Conservation (phyloP, 2,329 filamentous ascomycete genomes). For the Magnaporthiopsis incrustans region DNA sequence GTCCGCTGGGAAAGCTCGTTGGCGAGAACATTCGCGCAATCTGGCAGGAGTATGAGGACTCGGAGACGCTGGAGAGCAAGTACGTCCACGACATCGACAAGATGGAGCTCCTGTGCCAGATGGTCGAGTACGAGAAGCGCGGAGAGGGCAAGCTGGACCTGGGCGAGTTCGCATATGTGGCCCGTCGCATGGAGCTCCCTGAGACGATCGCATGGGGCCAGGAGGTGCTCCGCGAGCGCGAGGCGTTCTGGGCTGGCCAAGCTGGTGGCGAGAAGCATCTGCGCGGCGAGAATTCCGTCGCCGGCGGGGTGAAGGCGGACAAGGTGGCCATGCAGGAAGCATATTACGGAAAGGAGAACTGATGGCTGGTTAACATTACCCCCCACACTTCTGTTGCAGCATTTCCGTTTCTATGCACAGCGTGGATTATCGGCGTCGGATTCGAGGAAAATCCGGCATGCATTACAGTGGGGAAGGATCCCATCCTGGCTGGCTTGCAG, state of each 20-base stretch:
- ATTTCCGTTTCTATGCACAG: background rate
- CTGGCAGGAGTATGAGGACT: conserved; percentile 95
- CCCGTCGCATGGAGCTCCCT: conserved; percentile 60
- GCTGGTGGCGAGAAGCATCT: conserved; percentile 33
- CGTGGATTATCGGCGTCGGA: background rate
- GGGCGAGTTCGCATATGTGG: conserved; percentile 79
- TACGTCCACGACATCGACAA: conserved; percentile 98
- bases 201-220: conserved; percentile 77
- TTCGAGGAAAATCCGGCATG: background rate
- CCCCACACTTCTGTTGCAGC: background rate
- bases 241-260: conserved; percentile 55
- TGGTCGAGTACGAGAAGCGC: conserved; percentile 87
- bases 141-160: conserved; percentile 62
- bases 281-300: conserved; percentile 35
- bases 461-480: background rate
- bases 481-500: background rate
- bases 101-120: conserved; percentile 89
- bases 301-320: conserved; percentile 29
- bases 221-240: conserved; percentile 68
- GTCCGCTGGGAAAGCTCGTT: conserved; percentile 23
- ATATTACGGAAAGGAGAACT: conserved; percentile 32
- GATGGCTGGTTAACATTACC: background rate
- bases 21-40: conserved; percentile 67
- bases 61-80: conserved; percentile 69
- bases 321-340: conserved; percentile 35